A percentile compares a stretch with the other conserved stretches of the same genome.
These are phyloP conservation scores for Acorus calamus DNA, from an alignment of 106 monocot species.

Conservation along the genomic window DNA sequence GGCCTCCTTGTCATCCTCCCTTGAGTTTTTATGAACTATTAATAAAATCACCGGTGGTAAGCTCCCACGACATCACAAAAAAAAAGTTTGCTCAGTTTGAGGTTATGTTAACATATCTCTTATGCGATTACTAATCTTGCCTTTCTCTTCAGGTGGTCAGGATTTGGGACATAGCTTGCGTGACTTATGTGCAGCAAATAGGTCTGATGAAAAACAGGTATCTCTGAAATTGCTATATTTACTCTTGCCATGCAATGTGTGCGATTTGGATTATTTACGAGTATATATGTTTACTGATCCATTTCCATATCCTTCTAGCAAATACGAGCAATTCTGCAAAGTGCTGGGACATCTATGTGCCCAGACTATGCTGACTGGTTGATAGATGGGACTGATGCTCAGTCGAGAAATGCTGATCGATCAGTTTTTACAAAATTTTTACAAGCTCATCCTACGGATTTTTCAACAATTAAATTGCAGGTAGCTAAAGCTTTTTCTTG, in stretches of 20 bases:
- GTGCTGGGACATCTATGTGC: conserved; percentile 71
- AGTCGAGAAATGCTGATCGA: conserved; percentile 65
- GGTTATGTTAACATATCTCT: too few species aligned
- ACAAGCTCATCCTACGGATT: conserved; percentile 71
- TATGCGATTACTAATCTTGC: too few species aligned
- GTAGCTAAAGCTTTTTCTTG: not conserved
- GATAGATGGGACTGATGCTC: conserved; percentile 28
- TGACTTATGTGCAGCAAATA: conserved; percentile 86
- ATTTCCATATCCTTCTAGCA: conserved; percentile 40
- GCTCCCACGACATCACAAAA: too few species aligned
- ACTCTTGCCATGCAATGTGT: too few species aligned
- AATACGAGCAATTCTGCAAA: conserved; percentile 78
- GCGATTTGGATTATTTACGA: too few species aligned
- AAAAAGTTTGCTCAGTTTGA: too few species aligned
- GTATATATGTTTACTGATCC: too few species aligned
- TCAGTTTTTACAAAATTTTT: conserved; percentile 83
- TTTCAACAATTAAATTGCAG: conserved; percentile 83
- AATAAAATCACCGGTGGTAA: too few species aligned
- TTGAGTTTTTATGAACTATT: too few species aligned
- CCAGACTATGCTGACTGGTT: conserved; percentile 84
- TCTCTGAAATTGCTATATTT: not conserved
- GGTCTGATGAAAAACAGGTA: conserved; percentile 88
- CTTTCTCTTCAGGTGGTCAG: conserved; percentile 28
- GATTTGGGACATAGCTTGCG: conserved; percentile 70
- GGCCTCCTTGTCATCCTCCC: too few species aligned